A percentile compares a stretch with the other conserved stretches of the same genome.
phyloP scores from a whole-genome alignment of 2,329 filamentous ascomycete genomes.

The Phyllosticta paracitricarpa region DNA sequence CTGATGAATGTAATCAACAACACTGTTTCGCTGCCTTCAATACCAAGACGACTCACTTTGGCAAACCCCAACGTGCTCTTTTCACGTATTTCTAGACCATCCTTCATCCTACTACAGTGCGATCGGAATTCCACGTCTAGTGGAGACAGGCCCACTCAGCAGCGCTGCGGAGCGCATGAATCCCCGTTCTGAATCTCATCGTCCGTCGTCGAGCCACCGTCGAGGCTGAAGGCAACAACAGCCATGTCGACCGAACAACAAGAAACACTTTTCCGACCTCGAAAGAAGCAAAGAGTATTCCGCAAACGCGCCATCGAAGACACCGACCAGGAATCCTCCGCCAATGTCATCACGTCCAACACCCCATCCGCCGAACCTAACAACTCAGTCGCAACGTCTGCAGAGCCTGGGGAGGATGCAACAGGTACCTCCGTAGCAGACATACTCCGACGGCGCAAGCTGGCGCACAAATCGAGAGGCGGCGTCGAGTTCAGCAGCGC shows the following conservation, averaged over 20 bases:
- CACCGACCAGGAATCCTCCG: constrained; percentile 12
- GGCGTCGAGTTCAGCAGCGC: constrained; percentile 46
- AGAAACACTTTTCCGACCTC: constrained; percentile 35
- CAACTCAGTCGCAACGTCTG: background rate
- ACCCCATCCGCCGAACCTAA: background rate
- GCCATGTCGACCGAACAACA: background rate
- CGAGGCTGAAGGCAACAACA: background rate
- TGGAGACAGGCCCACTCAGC: too few relatives aligned
- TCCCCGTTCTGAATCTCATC: background rate
- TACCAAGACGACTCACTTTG: background rate
- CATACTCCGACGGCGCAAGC: constrained; percentile 44
- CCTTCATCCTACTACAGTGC: background rate
- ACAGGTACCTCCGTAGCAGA: constrained; percentile 37
- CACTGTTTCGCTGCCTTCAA: background rate
- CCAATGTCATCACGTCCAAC: background rate
- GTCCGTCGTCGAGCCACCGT: background rate
- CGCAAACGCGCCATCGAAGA: constrained; percentile 32
- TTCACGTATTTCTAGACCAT: background rate
- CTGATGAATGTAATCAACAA: background rate
- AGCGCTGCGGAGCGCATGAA: background rate
- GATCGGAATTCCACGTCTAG: too few relatives aligned
- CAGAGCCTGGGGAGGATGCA: constrained; percentile 14
- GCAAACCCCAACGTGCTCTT: background rate
- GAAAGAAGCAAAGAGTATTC: constrained; percentile 42
- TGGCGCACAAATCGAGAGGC: constrained; percentile 33